Conservation (phyloP, 2,329 filamentous ascomycete genomes). For the Harringtonia aguacate region DNA sequence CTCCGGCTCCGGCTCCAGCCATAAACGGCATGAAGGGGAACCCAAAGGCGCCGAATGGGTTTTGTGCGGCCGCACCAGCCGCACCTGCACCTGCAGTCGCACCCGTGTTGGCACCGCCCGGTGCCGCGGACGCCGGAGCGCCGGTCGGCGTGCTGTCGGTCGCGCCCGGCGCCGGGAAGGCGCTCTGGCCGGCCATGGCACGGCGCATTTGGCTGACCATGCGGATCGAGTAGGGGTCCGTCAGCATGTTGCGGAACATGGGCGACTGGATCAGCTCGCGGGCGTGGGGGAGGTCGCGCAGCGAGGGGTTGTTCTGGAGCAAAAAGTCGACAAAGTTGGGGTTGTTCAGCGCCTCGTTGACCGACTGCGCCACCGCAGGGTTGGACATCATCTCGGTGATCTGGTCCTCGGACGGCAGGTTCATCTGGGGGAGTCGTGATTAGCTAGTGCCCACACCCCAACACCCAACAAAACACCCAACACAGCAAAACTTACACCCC, state of each 20-base stretch:
- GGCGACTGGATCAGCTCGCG: constrained; percentile 82
- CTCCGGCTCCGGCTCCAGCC: constrained; percentile 12
- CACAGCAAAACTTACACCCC: constrained; percentile 55
- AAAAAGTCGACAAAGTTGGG: constrained; percentile 92
- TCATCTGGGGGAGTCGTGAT: constrained; percentile 55
- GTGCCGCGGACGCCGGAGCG: constrained; percentile 20
- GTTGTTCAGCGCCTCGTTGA: constrained; percentile 94
- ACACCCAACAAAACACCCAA: background rate
- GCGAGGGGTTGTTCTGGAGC: constrained; percentile 81
- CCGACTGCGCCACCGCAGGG: constrained; percentile 72
- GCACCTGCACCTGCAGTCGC: no score
- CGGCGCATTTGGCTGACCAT: constrained; percentile 76
- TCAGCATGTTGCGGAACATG: constrained; percentile 84
- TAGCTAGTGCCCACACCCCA: background rate
- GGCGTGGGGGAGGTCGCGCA: constrained; percentile 62
- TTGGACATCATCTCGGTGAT: constrained; percentile 81
- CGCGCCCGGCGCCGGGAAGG: constrained; percentile 83
- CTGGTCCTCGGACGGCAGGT: constrained; percentile 71
- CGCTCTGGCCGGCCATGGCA: constrained; percentile 45
- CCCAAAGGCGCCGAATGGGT: constrained; percentile 29
- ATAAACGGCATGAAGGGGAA: background rate
- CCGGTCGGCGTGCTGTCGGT: constrained; percentile 73
- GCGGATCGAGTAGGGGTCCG: constrained; percentile 74
- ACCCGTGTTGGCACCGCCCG: constrained; percentile 1
- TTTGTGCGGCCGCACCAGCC: constrained; percentile 14